Percentiles rank a stretch among this genome's conserved stretches.
Conservation (phyloP, 176 grass and related monocot genomes). For the Avena sativa region DNA sequence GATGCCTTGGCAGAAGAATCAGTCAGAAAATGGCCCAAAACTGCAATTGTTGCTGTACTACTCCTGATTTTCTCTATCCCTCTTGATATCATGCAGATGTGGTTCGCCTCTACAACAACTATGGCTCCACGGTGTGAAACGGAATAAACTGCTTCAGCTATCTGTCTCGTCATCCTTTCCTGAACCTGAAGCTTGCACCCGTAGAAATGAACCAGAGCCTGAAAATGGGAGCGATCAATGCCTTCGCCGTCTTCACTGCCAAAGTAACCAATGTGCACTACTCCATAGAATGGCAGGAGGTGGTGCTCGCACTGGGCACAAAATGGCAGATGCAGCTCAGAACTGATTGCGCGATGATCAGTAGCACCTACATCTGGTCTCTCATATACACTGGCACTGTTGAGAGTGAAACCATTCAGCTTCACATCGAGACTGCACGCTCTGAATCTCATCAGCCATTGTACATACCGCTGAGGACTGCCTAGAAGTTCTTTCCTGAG, state of each 20-base stretch:
- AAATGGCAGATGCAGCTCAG: slow-evolving; percentile 73
- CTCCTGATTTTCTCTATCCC: slow-evolving; percentile 94
- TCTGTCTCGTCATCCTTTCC: slow-evolving; percentile 97
- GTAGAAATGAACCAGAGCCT: slow-evolving; percentile 76
- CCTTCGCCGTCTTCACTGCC: slow-evolving; percentile 37
- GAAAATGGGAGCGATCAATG: slow-evolving; percentile 66
- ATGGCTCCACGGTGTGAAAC: slow-evolving; percentile 60
- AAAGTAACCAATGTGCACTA: slow-evolving; percentile 79
- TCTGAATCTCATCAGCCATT: slow-evolving; percentile 90
- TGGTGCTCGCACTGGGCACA: slow-evolving; percentile 95
- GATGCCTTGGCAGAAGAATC: slow-evolving; percentile 59
- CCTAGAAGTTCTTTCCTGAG: slow-evolving; percentile 77
- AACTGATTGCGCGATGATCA: slow-evolving; percentile 56
- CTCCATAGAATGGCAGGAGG: slow-evolving; percentile 91
- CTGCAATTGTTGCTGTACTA: slow-evolving; percentile 84
- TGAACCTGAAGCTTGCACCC: slow-evolving; percentile 98
- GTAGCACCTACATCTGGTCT: slow-evolving; percentile 36
- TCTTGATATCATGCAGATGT: slow-evolving; percentile 94
- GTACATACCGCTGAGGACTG: slow-evolving; percentile 77
- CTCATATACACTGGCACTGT: slow-evolving; percentile 34
- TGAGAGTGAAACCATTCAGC: slow-evolving; percentile 50
- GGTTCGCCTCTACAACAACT: slow-evolving; percentile 91
- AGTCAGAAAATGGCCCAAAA: slow-evolving; percentile 79
- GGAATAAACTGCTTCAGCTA: slow-evolving; percentile 84
- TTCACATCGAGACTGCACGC: slow-evolving; percentile 59